Evolutionary conservation across 148 eudicot genomes (phyloP), one percentile per base, ranked within the genome.

Genomic region (Amaranthus hypochondriacus): DNA sequence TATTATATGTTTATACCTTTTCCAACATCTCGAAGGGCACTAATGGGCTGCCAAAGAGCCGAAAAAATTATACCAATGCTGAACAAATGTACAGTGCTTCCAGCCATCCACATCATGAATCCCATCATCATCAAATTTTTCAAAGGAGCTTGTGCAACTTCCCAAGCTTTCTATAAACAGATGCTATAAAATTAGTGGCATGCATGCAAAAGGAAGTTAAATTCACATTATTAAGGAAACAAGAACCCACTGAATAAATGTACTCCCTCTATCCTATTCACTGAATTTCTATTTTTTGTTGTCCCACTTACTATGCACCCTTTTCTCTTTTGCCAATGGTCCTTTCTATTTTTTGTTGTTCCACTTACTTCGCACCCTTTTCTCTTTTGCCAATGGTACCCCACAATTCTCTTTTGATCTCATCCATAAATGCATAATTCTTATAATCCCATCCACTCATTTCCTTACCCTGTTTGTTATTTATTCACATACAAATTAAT

Each of bases 91-190:
- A 95, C 98, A 4, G 98, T 95, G 81, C 88, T 95, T 75, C 98
- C 98, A 77, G 98, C 93, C 98, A 95, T 95, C 98, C 98, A 95
- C 98, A 95, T 95, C 98, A 95, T 95, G 84, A 95, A 95, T 44
- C 90, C 97, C 98, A 95, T 88, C 98, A 95, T 95, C 53, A 92
- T 60, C 82, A 95, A 85, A 76, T 95, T 95, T 81, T 92, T 95
- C 56, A 86, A 73, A 14, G 98, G 98, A 48, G 97, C 88, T 87
- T 92, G 97, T 5, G 98, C 98, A 48, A 95, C 92, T 83, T 95
- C 98, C 98, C 98, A 95, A 52, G 98, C 98, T 92, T 95, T 95
- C 97, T 93, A 67, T 71, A n/a, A 14, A 58, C 65, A 73, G 7
- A 12, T 15, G 15, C 10, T 21, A 28, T 7, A 61, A 48, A 5